Percentiles rank a stretch among this genome's conserved stretches.
Evolutionary conservation across 2,329 filamentous ascomycete genomes (phyloP).

Genomic region (Ophiocordyceps camponoti-saundersi): DNA sequence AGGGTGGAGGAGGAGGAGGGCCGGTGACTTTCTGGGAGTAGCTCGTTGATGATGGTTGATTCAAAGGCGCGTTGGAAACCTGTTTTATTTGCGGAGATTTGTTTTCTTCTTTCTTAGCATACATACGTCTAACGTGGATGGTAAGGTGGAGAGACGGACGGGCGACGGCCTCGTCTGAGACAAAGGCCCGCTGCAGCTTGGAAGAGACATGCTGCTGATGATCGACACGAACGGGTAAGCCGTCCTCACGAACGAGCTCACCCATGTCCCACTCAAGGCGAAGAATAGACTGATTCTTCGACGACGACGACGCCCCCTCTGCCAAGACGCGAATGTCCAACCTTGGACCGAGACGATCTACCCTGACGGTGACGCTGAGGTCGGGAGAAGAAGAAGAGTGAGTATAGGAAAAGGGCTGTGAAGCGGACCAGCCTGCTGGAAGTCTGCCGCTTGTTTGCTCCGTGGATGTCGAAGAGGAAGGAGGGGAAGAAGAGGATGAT

Average conservation of each 20-base stretch:
- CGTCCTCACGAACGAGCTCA: conserved; percentile 53
- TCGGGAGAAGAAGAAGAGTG: conserved; percentile 81
- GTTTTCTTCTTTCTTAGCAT: too few species aligned
- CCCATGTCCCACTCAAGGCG: conserved; percentile 54
- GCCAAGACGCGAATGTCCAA: conserved; percentile 70
- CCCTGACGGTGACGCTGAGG: conserved; percentile 64
- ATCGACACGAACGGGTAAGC: conserved; percentile 37
- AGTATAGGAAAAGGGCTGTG: conserved; percentile 32
- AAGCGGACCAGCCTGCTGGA: conserved; percentile 62
- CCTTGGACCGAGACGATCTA: conserved; percentile 68
- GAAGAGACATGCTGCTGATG: conserved; percentile 29
- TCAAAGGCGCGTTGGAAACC: not conserved
- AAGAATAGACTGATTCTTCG: conserved; percentile 47
- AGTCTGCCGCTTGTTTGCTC: conserved; percentile 27
- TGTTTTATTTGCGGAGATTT: too few species aligned
- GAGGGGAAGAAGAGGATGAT: not conserved
- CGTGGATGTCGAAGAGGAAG: not conserved
- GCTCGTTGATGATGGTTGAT: conserved; percentile 36
- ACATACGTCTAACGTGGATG: not conserved
- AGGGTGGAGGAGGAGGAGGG: not conserved
- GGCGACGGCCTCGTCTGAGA: conserved; percentile 50
- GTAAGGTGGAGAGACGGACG: conserved; percentile 10
- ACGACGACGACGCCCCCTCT: conserved; percentile 35
- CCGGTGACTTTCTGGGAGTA: not conserved
- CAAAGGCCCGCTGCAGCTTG: conserved; percentile 48